Conservation (phyloP, 345 rosid genomes). For the Pistacia integerrima region DNA sequence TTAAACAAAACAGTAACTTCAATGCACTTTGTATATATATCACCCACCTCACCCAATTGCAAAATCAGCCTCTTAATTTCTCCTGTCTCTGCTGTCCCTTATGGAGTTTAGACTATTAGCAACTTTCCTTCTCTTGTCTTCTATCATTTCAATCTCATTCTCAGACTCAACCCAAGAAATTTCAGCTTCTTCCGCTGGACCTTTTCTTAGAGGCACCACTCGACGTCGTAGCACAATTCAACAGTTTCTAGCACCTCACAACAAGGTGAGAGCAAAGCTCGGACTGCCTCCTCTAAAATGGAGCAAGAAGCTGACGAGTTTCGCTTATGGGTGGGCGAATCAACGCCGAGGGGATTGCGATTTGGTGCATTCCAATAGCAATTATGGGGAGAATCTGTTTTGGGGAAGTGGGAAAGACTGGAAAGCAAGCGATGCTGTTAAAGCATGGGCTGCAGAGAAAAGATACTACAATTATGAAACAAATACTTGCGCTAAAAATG, state of each 20-base stretch:
- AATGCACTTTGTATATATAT: background rate
- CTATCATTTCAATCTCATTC: constrained; percentile 6
- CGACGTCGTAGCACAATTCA: constrained; percentile 3
- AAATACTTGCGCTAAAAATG: constrained; percentile 40
- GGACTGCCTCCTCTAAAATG: constrained; percentile 58
- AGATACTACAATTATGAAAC: constrained; percentile 40
- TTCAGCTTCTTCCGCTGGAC: constrained; percentile 12
- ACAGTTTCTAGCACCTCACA: constrained; percentile 52
- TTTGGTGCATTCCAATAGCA: constrained; percentile 50
- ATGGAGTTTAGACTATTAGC: constrained; percentile 15
- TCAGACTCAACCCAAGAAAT: constrained; percentile 10
- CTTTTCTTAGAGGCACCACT: constrained; percentile 1
- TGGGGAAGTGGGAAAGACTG: constrained; percentile 66
- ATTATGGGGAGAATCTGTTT: constrained; percentile 64
- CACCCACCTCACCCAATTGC: no score
- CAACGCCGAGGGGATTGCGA: constrained; percentile 44
- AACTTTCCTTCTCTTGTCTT: constrained; percentile 29
- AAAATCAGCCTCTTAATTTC: no score
- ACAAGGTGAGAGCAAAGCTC: constrained; percentile 40
- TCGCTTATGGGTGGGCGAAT: constrained; percentile 44
- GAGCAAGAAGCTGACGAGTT: constrained; percentile 54
- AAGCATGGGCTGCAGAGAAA: constrained; percentile 57
- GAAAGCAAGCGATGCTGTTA: constrained; percentile 49
- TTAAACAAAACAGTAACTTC: background rate
- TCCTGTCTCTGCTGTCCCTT: background rate